Conservation (phyloP, 1,139 yeast species). For the Diutina rugosa region DNA sequence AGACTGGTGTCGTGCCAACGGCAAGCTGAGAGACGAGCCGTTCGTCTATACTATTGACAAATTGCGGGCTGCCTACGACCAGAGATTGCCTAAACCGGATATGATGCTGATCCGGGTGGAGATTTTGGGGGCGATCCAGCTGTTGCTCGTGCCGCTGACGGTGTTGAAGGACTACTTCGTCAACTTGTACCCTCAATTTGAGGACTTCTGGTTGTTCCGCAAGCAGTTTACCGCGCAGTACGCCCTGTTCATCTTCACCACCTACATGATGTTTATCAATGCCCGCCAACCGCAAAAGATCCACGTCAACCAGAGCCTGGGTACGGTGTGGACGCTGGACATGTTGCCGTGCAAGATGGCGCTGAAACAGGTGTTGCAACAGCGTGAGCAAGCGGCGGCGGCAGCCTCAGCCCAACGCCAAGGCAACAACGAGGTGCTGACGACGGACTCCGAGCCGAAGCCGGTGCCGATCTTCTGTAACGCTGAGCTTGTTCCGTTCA, state of each 20-base stretch:
- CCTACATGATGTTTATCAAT: constrained; percentile 90
- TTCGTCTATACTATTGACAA: constrained; percentile 78
- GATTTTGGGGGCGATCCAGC: constrained; percentile 79
- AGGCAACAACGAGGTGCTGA: constrained; percentile 6
- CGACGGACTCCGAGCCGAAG: constrained; percentile 36
- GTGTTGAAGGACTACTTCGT: constrained; percentile 61
- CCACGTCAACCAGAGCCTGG: constrained; percentile 68
- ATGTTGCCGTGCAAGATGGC: constrained; percentile 85
- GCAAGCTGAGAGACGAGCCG: constrained; percentile 80
- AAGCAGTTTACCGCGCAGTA: constrained; percentile 92
- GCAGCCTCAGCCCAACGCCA: constrained; percentile 1
- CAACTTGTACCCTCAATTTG: constrained; percentile 61
- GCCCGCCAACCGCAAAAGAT: constrained; percentile 92
- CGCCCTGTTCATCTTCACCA: constrained; percentile 88
- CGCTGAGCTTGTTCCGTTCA: constrained; percentile 92
- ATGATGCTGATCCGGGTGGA: constrained; percentile 81
- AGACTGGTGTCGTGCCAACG: constrained; percentile 63
- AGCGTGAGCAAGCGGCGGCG: background rate
- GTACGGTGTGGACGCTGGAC: constrained; percentile 88
- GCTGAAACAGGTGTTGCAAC: constrained; percentile 18
- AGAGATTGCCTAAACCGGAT: constrained; percentile 87
- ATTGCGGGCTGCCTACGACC: constrained; percentile 86
- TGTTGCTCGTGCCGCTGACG: constrained; percentile 75
- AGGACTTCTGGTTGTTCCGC: constrained; percentile 94
- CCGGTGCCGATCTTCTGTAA: constrained; percentile 84